These are phyloP conservation scores for Calonectria honghensis DNA, from an alignment of 2,329 filamentous ascomycete species.

Conservation along the genomic window DNA sequence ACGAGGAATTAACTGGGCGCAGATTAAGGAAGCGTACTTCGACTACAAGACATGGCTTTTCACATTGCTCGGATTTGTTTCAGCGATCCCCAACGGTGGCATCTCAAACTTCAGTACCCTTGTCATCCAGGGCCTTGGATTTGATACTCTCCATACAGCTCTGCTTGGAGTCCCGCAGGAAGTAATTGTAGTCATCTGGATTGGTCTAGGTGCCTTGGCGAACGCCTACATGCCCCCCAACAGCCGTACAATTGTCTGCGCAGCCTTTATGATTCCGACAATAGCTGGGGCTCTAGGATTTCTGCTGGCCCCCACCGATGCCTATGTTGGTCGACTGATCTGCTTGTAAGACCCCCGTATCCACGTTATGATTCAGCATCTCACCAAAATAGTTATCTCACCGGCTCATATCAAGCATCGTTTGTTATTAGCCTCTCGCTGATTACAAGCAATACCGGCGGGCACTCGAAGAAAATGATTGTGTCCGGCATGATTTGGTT, in stretches of 20 bases:
- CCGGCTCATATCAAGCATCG: conserved; percentile 63
- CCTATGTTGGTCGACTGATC: conserved; percentile 72
- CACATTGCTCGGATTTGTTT: conserved; percentile 71
- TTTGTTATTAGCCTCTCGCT: conserved; percentile 65
- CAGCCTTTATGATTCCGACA: conserved; percentile 74
- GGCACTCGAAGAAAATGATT: conserved; percentile 78
- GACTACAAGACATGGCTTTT: conserved; percentile 77
- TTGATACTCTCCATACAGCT: conserved; percentile 62
- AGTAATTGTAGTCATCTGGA: conserved; percentile 61
- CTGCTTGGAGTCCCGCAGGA: conserved; percentile 63
- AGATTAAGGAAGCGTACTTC: conserved; percentile 72
- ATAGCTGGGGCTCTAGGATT: conserved; percentile 76
- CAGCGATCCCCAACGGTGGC: conserved; percentile 74
- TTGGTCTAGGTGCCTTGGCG: conserved; percentile 63
- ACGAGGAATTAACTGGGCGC: conserved; percentile 71
- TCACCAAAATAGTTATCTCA: conserved; percentile 54
- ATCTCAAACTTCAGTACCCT: conserved; percentile 76
- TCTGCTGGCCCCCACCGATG: conserved; percentile 69
- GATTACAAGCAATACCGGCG: conserved; percentile 70
- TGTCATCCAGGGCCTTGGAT: conserved; percentile 76
- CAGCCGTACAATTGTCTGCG: conserved; percentile 71
- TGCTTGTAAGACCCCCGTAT: conserved; percentile 65
- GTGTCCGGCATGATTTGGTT: conserved; percentile 78
- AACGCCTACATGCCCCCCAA: conserved; percentile 65
- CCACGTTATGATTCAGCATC: neutral